Evolutionary conservation across 202 grass and related monocot genomes (phyloP), one percentile per base, ranked within the genome.

Genomic region (Cymbopogon flexuosus): DNA sequence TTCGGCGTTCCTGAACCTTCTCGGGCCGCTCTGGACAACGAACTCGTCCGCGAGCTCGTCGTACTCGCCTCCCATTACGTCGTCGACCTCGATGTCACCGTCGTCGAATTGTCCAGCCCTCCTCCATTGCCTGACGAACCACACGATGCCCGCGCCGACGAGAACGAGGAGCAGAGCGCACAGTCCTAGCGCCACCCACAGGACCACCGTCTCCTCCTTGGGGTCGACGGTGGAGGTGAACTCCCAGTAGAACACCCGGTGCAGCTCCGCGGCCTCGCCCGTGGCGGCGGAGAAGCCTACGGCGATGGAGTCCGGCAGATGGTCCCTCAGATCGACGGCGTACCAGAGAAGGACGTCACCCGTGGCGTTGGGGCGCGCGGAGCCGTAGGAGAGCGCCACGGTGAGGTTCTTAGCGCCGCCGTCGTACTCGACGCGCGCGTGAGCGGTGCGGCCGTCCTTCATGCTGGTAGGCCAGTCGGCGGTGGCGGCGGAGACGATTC

Each of bases 281-380:
- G 93, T 93, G 29, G 90, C 79, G 10, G 90, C 86, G 11, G 93
- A 89, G 84, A 97, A 97, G n/a, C 93, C 90, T 64, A 93, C 24
- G 31, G 86, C 81, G 24, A 93, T 81, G 37, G 57, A 42, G 40
- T 83, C 78, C 2, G 93, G 88, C 10, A 93, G 87, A 87, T 87
- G 27, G 2, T 87, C 81, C 37, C 71, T 59, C 29, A 97, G 57
- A 87, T 91, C 88, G 73, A 96, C 52, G 49, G 77, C 59, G 73
- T 87, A 71, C 76, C 82, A 89, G 34, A 93, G 56, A 12, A 83
- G 5, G 37, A 82, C 52, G 63, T 77, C 60, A 42, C 70, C 69
- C 79, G 70, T 81, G 49, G 34, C 68, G 45, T 22, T 46, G 65
- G 41, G 64, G 18, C 76, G 49, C 11, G 70, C 77, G 47, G 76